Conservation (phyloP, 2,329 filamentous ascomycete genomes). For the Cephalotrichum gorgonifer region DNA sequence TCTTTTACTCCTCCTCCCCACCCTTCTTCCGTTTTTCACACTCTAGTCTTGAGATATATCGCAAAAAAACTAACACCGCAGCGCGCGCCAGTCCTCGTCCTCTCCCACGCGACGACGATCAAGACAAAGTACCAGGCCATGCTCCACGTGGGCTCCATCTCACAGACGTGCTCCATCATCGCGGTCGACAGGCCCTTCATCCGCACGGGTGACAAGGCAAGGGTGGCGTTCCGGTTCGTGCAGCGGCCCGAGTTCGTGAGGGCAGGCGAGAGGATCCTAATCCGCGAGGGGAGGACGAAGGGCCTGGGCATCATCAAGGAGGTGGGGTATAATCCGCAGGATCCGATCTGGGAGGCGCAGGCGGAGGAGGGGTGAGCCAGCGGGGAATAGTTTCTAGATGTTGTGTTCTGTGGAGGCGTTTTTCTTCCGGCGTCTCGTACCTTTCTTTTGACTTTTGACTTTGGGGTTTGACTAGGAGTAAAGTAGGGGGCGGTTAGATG, state of each 20-base stretch:
- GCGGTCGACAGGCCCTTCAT: constrained; percentile 96
- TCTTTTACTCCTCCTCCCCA: background rate
- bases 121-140: constrained; percentile 96
- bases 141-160: constrained; percentile 90
- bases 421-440: background rate
- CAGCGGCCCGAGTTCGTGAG: constrained; percentile 88
- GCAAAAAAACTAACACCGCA: constrained; percentile 8
- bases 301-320: constrained; percentile 89
- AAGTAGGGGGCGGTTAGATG: no score
- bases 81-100: constrained; percentile 63
- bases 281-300: constrained; percentile 91
- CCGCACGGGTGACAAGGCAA: constrained; percentile 85
- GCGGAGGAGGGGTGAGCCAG: background rate
- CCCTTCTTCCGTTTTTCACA: background rate
- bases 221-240: constrained; percentile 89
- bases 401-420: background rate
- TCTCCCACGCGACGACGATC: constrained; percentile 94
- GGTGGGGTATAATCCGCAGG: constrained; percentile 67
- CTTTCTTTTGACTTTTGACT: background rate
- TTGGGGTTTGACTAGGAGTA: no score
- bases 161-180: constrained; percentile 93
- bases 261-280: constrained; percentile 80
- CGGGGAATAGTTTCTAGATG: background rate
- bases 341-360: constrained; percentile 1
- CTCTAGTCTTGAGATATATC: background rate